A percentile compares a stretch with the other conserved stretches of the same genome.
These are phyloP conservation scores for Cochlearia excelsa DNA, from an alignment of 345 rosid genomes.

Conservation along the genomic window DNA sequence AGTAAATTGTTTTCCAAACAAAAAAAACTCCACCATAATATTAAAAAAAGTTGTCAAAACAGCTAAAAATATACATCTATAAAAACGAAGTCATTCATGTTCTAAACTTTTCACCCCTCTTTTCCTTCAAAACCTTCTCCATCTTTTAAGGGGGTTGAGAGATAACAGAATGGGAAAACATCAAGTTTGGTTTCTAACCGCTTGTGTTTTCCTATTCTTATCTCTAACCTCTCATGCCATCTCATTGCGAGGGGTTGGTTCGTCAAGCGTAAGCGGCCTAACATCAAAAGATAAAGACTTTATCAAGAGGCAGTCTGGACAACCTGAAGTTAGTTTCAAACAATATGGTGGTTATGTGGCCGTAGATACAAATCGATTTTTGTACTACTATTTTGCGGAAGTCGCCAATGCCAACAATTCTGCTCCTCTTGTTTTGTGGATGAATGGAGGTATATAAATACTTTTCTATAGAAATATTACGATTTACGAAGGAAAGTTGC, in stretches of 20 bases:
- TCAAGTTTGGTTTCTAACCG: background rate
- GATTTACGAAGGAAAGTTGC: no score
- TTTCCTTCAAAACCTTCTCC: no score
- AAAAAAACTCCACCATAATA: no score
- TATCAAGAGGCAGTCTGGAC: slow-evolving; percentile 49
- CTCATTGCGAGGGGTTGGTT: background rate
- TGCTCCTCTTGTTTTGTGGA: slow-evolving; percentile 74
- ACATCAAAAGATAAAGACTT: slow-evolving; percentile 46
- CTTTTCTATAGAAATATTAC: no score
- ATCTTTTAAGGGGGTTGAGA: no score
- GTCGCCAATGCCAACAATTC: slow-evolving; percentile 35
- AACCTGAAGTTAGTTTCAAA: slow-evolving; percentile 42
- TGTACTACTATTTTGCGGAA: slow-evolving; percentile 64
- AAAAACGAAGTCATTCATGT: no score
- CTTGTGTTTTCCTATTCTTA: slow-evolving; percentile 10
- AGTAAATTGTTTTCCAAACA: no score
- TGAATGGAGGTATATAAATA: slow-evolving; percentile 52
- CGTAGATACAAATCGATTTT: slow-evolving; percentile 36
- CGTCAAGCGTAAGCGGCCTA: background rate
- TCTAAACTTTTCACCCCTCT: no score
- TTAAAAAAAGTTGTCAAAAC: no score
- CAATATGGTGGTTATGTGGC: slow-evolving; percentile 65
- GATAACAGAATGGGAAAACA: slow-evolving; percentile 11
- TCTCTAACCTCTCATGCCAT: background rate
- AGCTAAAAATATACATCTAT: no score